These are phyloP conservation scores for Smallanthus sonchifolius DNA, from an alignment of 129 eudicot genomes.

Conservation along the genomic window DNA sequence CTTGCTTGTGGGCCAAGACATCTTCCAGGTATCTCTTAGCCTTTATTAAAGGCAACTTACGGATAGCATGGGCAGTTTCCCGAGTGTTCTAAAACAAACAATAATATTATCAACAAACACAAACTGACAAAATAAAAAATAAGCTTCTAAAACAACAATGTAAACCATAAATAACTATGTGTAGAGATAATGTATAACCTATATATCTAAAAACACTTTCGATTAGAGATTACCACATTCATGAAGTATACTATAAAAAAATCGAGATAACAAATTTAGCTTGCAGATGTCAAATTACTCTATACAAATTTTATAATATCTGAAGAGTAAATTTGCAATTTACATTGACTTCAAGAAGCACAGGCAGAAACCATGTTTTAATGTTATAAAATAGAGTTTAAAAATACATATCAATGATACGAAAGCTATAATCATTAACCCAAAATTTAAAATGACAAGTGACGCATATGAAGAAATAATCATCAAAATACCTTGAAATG, in stretches of 20 bases:
- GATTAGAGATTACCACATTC: neutral
- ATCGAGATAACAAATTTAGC: neutral
- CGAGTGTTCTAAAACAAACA: conserved; percentile 44
- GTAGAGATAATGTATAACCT: too few species aligned
- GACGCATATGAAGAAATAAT: neutral
- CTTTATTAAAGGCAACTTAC: conserved; percentile 50
- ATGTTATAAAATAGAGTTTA: neutral
- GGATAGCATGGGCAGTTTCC: conserved; percentile 57
- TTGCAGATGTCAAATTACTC: neutral
- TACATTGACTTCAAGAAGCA: neutral
- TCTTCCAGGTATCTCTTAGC: conserved; percentile 66
- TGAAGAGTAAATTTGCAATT: neutral
- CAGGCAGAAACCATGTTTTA: neutral
- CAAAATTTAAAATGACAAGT: neutral
- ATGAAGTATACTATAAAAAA: neutral
- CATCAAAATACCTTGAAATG: conserved; percentile 53
- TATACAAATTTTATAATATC: neutral
- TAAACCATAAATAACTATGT: neutral
- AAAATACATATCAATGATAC: neutral
- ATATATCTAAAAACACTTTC: neutral
- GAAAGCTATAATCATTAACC: neutral
- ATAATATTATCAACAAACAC: neutral
- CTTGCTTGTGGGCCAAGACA: conserved; percentile 60
- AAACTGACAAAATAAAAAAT: neutral
- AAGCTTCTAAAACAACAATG: neutral